Base-by-base conservation (phyloP, 331 rosid species). In the Cydonia oblonga region DNA sequence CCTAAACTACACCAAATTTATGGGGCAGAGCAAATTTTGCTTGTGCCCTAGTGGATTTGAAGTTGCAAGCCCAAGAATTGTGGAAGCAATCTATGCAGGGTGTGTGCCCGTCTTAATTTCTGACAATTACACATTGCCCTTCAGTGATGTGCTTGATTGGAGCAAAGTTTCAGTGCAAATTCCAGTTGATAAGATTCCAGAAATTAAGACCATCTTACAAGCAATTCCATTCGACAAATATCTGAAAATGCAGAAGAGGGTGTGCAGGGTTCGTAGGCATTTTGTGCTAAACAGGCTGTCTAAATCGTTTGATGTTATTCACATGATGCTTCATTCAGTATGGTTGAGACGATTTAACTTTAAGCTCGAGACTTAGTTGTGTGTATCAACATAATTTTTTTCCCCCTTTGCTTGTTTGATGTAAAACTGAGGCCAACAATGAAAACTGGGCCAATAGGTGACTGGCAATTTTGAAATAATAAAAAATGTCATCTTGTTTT, bases 21-120 rank as follows among this genome's bases (percentile, higher is more conserved):
- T 86, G 90, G 87, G 81, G 1, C 65, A 15, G 12, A 82, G 87
- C 69, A 88, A 84, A 79, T 88, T 78, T 49, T 88, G 93, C 22
- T 67, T 86, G 75, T 88, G 93, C 68, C 89, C 93, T 0, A 88
- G 93, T 63, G 93, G 90, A 15, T 68, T 68, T n/a, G 90, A 86
- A 82, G 90, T 88, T 44, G 90, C 89, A 22, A 88, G 90, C 20
- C 93, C 93, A 6, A 84, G 93, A 66, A 80, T 86, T 23, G 90
- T 80, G 79, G 89, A 86, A 71, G 87, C 93, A 25, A 80, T 86
- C 22, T 69, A 86, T 71, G 87, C 80, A 0, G 93, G 86, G 23
- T 86, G 93, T 72, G 85, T 86, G 2, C 93, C 90, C 1, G 87
- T 88, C 20, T 84, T 88, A 3, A 78, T 88, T 23, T 84, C 73